These are phyloP conservation scores for Mentha longifolia DNA, from an alignment of 257 asterid genomes.

Conservation along the genomic window DNA sequence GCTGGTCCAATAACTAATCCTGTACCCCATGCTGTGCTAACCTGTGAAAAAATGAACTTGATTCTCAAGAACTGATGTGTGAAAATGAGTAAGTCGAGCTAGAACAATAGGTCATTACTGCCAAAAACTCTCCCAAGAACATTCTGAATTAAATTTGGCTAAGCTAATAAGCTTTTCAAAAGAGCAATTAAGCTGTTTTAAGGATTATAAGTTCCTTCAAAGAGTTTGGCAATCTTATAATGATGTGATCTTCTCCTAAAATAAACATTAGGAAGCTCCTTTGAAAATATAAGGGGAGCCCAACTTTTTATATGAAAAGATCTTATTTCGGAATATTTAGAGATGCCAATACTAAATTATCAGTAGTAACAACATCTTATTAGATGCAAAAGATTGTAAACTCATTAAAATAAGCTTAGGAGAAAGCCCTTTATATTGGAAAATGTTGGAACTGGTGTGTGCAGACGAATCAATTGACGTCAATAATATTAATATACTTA, in stretches of 20 bases:
- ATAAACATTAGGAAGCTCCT: background rate
- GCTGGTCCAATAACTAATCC: constrained; percentile 92
- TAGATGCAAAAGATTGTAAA: background rate
- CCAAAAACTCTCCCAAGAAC: background rate
- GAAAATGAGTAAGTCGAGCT: constrained; percentile 3
- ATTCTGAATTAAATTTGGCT: background rate
- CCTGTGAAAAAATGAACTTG: constrained; percentile 44
- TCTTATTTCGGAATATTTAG: background rate
- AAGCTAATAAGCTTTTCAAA: background rate
- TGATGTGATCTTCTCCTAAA: background rate
- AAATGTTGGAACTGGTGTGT: too few species aligned
- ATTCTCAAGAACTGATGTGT: constrained; percentile 15
- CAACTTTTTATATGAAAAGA: background rate
- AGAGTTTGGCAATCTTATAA: background rate
- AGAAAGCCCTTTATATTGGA: too few species aligned
- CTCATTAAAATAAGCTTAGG: too few species aligned
- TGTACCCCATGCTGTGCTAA: constrained; percentile 86
- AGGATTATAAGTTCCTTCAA: too few species aligned
- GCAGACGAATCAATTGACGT: too few species aligned
- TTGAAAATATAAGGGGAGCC: background rate
- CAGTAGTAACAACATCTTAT: background rate
- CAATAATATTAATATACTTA: too few species aligned
- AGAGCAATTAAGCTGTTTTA: too few species aligned
- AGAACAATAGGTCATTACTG: background rate
- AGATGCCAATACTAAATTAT: background rate